Evolutionary conservation across 805 yeast species (phyloP).

Genomic region (Wickerhamiella spandovensis): DNA sequence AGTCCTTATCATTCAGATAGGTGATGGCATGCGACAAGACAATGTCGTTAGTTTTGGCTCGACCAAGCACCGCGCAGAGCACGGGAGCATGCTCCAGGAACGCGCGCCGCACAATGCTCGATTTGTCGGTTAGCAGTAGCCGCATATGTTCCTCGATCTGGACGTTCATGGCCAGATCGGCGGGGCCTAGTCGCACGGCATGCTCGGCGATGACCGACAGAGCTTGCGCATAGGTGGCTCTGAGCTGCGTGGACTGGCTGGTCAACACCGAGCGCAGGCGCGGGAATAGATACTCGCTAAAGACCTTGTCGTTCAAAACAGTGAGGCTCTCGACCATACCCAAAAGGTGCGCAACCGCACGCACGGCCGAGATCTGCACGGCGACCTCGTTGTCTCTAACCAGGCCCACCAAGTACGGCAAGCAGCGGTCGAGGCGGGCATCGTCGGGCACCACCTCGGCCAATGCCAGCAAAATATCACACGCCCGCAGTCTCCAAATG

Average conservation of each 20-base stretch:
- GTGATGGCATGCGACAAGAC: constrained; percentile 84
- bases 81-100: constrained; percentile 60
- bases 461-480: constrained; percentile 63
- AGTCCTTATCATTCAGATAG: constrained; percentile 67
- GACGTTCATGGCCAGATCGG: constrained; percentile 20
- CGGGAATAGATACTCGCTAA: constrained; percentile 74
- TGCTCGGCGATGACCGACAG: constrained; percentile 58
- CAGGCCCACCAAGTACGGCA: constrained; percentile 67
- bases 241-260: constrained; percentile 34
- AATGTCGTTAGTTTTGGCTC: constrained; percentile 77
- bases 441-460: constrained; percentile 72
- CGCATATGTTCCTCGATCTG: constrained; percentile 56
- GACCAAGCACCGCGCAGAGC: constrained; percentile 69
- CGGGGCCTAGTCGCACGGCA: constrained; percentile 31
- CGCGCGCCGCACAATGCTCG: constrained; percentile 52
- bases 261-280: constrained; percentile 37
- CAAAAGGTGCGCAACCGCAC: constrained; percentile 54
- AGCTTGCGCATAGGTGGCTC: constrained; percentile 58
- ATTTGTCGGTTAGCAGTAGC: constrained; percentile 54
- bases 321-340: constrained; percentile 49
- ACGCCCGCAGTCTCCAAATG: constrained; percentile 47
- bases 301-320: constrained; percentile 61
- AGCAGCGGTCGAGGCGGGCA: constrained; percentile 67
- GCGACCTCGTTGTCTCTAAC: constrained; percentile 53
- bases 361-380: constrained; percentile 56